Evolutionary conservation across 768 basidiomycete genomes (phyloP).

Genomic region (Cantharellus cinnabarinus): DNA sequence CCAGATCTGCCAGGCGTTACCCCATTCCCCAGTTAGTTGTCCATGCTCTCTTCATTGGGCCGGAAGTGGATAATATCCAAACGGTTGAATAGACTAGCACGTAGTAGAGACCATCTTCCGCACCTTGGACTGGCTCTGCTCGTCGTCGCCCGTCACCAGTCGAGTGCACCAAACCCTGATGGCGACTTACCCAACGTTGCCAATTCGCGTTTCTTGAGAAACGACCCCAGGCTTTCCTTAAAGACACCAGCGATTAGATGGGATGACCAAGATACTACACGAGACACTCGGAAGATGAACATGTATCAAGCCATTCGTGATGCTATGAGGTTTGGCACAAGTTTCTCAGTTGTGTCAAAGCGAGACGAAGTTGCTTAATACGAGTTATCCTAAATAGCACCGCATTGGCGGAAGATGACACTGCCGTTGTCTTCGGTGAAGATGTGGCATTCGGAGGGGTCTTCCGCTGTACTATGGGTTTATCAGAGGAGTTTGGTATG

Average conservation of each 20-base stretch:
- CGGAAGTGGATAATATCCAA: no score
- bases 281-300: slow-evolving; percentile 75
- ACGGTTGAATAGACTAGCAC: no score
- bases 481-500: slow-evolving; percentile 82
- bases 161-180: slow-evolving; percentile 54
- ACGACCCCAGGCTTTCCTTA: slow-evolving; percentile 47
- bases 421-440: slow-evolving; percentile 67
- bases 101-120: no score
- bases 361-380: background rate
- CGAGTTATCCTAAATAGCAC: slow-evolving; percentile 26
- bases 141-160: slow-evolving; percentile 3
- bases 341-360: background rate
- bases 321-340: slow-evolving; percentile 45
- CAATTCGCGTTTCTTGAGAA: slow-evolving; percentile 40
- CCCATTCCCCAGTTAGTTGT: no score
- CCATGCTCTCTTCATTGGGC: no score
- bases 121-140: no score
- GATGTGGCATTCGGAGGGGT: slow-evolving; percentile 90
- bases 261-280: slow-evolving; percentile 22
- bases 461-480: slow-evolving; percentile 84
- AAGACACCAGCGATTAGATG: slow-evolving; percentile 56
- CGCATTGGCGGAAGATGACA: slow-evolving; percentile 67
- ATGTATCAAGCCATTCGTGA: slow-evolving; percentile 83
- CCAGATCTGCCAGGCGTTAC: no score
- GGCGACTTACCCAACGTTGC: slow-evolving; percentile 59